Conservation (phyloP, 495 filamentous ascomycete species). For the Xylaria acuta region DNA sequence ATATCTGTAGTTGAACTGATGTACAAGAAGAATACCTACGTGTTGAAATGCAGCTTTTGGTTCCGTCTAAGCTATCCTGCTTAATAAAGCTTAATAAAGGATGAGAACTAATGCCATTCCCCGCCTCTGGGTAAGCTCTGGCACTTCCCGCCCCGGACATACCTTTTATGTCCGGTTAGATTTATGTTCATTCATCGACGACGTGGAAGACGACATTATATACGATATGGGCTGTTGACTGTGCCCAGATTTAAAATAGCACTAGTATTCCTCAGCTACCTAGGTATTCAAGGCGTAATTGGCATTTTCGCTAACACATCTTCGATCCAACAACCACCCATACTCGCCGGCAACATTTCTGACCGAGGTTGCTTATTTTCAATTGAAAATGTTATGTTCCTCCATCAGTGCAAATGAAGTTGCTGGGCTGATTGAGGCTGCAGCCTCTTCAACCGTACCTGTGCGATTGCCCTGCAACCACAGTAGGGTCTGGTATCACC, state of each 20-base stretch:
- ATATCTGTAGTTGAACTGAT: no score
- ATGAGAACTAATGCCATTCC: not conserved
- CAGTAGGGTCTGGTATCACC: not conserved
- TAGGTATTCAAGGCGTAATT: no score
- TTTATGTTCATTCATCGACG: not conserved
- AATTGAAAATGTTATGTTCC: not conserved
- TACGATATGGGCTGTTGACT: not conserved
- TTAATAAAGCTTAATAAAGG: constrained; percentile 13
- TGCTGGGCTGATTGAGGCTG: not conserved
- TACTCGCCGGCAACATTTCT: not conserved
- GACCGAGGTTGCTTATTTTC: not conserved
- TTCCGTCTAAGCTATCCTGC: not conserved
- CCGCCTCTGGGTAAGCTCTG: not conserved
- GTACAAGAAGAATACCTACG: not conserved
- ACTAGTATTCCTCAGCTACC: not conserved
- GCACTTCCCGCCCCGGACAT: not conserved
- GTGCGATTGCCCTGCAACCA: not conserved
- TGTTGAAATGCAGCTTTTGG: not conserved
- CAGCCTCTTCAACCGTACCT: not conserved
- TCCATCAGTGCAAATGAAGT: not conserved
- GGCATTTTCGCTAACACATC: no score
- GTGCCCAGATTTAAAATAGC: not conserved
- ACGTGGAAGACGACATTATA: not conserved
- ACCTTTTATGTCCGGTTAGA: not conserved
- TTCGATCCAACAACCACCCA: not conserved